Conservation (phyloP, 192 early-diverging fungal species). For the Coemansia asiatica region DNA sequence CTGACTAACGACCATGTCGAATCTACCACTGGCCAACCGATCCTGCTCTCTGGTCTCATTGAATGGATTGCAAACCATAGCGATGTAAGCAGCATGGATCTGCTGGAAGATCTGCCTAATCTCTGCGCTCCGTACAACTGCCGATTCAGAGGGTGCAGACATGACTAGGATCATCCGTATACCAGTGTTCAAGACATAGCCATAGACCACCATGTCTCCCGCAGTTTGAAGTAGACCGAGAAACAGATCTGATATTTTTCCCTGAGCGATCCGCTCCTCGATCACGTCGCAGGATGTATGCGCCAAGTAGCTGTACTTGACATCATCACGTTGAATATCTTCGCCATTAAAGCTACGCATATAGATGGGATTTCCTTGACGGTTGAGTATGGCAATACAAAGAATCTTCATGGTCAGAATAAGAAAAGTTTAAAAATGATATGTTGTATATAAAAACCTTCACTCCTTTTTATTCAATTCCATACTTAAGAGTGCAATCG, state of each 20-base stretch:
- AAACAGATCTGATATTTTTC: conserved; percentile 75
- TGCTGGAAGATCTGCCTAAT: conserved; percentile 68
- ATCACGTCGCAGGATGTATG: conserved; percentile 89
- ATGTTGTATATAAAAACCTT: no score
- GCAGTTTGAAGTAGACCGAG: conserved; percentile 85
- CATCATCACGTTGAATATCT: conserved; percentile 66
- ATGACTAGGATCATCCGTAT: conserved; percentile 72
- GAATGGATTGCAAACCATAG: conserved; percentile 84
- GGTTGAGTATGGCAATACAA: conserved; percentile 36
- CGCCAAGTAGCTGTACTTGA: conserved; percentile 90
- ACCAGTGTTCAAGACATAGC: conserved; percentile 86
- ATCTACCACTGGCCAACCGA: conserved; percentile 56
- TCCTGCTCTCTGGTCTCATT: conserved; percentile 65
- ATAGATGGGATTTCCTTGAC: conserved; percentile 83
- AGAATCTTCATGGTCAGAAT: conserved; percentile 25
- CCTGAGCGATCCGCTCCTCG: conserved; percentile 55
- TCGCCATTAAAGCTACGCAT: conserved; percentile 70
- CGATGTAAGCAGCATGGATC: conserved; percentile 81
- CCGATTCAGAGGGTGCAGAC: conserved; percentile 72
- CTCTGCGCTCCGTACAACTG: conserved; percentile 76
- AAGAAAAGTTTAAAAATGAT: not conserved
- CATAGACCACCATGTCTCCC: conserved; percentile 89
- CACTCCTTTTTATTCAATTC: conserved; percentile 1
- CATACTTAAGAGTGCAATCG: no score
- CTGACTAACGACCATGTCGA: conserved; percentile 60